A percentile compares a stretch with the other conserved stretches of the same genome.
Evolutionary conservation across 768 basidiomycete species (phyloP).

Genomic region (Lactarius indigo): DNA sequence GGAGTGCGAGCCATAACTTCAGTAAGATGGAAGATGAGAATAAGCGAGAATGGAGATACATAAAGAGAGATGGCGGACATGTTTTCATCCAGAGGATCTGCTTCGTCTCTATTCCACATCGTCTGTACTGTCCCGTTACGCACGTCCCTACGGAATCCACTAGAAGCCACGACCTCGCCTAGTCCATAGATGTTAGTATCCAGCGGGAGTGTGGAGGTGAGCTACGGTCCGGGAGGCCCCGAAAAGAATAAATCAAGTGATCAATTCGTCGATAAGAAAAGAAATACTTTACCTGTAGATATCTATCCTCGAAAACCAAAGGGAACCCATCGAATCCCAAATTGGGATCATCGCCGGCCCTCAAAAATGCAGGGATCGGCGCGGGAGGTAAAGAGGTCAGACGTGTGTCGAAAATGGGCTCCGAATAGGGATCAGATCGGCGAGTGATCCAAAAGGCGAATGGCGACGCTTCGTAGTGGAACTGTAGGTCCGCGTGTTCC

Average conservation of each 20-base stretch:
- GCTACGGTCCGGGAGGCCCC: slow-evolving; percentile 31
- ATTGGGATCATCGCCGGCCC: slow-evolving; percentile 42
- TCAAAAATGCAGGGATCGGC: slow-evolving; percentile 51
- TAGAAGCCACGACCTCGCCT: slow-evolving; percentile 67
- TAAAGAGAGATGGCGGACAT: slow-evolving; percentile 40
- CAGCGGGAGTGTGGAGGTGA: slow-evolving; percentile 62
- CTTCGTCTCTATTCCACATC: slow-evolving; percentile 60
- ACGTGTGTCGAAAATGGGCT: slow-evolving; percentile 70
- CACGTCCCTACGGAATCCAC: slow-evolving; percentile 63
- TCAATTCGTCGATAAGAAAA: neutral
- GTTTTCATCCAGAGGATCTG: slow-evolving; percentile 65
- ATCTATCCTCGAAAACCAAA: slow-evolving; percentile 76
- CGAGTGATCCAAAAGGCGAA: slow-evolving; percentile 83
- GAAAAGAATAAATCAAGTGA: neutral
- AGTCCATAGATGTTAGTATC: slow-evolving; percentile 75
- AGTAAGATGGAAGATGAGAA: slow-evolving; percentile 4
- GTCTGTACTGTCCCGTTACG: slow-evolving; percentile 60
- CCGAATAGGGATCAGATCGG: slow-evolving; percentile 49
- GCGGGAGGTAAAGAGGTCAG: slow-evolving; percentile 55
- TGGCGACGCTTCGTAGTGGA: slow-evolving; percentile 60
- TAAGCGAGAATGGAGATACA: neutral
- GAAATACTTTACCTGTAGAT: slow-evolving; percentile 53
- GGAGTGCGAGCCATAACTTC: slow-evolving; percentile 69
- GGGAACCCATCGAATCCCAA: slow-evolving; percentile 62
- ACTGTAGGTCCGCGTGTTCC: slow-evolving; percentile 56